Conservation (phyloP, 2,329 filamentous ascomycete genomes). For the Colletotrichum cuscutae region DNA sequence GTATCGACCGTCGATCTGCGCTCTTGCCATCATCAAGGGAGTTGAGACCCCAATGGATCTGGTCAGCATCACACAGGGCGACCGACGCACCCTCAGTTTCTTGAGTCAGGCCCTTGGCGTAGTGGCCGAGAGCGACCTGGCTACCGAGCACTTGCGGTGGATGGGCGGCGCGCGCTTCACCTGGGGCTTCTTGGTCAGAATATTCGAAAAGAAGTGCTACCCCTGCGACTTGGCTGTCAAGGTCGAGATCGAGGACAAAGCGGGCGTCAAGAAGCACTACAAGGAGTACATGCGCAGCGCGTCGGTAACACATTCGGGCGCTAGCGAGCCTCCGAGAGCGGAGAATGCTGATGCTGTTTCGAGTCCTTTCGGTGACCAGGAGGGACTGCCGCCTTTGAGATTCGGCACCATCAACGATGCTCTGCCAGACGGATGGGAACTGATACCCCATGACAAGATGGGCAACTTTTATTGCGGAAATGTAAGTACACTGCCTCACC, state of each 20-base stretch:
- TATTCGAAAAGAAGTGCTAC: conserved; percentile 82
- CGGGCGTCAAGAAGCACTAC: conserved; percentile 79
- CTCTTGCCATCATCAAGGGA: conserved; percentile 88
- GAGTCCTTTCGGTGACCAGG: conserved; percentile 42
- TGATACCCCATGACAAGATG: conserved; percentile 78
- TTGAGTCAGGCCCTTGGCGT: conserved; percentile 91
- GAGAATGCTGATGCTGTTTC: conserved; percentile 26
- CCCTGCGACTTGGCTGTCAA: conserved; percentile 91
- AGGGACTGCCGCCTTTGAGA: conserved; percentile 75
- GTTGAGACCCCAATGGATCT: conserved; percentile 86
- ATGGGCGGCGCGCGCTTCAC: conserved; percentile 90
- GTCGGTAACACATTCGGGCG: conserved; percentile 41
- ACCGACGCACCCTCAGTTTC: conserved; percentile 82
- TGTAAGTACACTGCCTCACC: conserved; percentile 54
- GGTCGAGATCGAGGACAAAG: conserved; percentile 81
- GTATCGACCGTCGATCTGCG: conserved; percentile 77
- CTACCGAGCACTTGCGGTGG: conserved; percentile 91
- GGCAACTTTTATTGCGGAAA: conserved; percentile 97
- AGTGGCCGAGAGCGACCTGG: conserved; percentile 89
- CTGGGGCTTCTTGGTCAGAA: conserved; percentile 81
- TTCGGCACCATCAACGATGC: conserved; percentile 85
- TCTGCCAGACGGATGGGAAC: conserved; percentile 81
- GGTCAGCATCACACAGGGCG: conserved; percentile 86
- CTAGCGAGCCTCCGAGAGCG: conserved; percentile 37
- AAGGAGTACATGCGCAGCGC: conserved; percentile 55